Evolutionary conservation across 768 basidiomycete species (phyloP).

Genomic region (Rhizopogon sp.): DNA sequence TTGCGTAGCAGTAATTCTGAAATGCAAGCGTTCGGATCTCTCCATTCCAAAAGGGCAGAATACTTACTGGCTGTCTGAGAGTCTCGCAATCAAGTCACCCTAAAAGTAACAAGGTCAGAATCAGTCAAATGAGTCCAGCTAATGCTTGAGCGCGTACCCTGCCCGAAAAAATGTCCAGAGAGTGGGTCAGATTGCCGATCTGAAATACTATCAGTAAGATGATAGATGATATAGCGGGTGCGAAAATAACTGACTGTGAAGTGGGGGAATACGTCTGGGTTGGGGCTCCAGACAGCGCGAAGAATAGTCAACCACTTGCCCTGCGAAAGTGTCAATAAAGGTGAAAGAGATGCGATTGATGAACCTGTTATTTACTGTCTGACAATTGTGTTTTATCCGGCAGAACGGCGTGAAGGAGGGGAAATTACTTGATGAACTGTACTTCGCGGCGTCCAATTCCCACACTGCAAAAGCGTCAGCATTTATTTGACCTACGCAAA

Average conservation of each 20-base stretch:
- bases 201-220: constrained; percentile 17
- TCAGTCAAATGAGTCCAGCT: not conserved
- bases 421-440: constrained; percentile 45
- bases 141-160: constrained; percentile 39
- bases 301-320: constrained; percentile 80
- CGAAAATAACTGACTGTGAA: constrained; percentile 53
- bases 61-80: constrained; percentile 56
- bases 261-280: constrained; percentile 77
- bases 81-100: constrained; percentile 65
- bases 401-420: constrained; percentile 60
- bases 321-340: constrained; percentile 30
- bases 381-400: constrained; percentile 68
- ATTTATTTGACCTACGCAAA: not conserved
- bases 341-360: not conserved
- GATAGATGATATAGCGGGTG: not conserved
- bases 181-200: constrained; percentile 79
- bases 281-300: constrained; percentile 72
- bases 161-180: constrained; percentile 67
- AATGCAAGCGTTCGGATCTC: not conserved
- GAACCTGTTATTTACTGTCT: constrained; percentile 51
- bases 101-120: constrained; percentile 17
- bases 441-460: constrained; percentile 55
- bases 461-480: constrained; percentile 50
- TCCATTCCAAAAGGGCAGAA: not conserved
- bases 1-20: constrained; percentile 75